These are phyloP conservation scores for Entophlyctis helioformis DNA, from an alignment of 192 early-diverging fungal species.

Conservation along the genomic window DNA sequence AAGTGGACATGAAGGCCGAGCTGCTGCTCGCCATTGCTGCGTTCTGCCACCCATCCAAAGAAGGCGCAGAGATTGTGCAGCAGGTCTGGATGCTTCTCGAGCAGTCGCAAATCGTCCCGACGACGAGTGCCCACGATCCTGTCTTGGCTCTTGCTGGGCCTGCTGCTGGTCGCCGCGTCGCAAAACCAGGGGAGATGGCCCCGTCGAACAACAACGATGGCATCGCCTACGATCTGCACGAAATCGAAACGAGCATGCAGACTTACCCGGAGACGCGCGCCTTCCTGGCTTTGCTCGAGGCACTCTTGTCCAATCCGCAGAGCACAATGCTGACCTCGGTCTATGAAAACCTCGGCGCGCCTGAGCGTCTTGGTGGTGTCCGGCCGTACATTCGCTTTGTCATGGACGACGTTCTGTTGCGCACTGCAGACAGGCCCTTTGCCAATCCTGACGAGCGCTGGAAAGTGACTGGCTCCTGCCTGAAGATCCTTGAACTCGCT, in stretches of 20 bases:
- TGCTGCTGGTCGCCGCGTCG: too few species aligned
- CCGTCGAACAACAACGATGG: conserved; percentile 18
- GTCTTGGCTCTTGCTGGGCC: too few species aligned
- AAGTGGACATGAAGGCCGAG: conserved; percentile 68
- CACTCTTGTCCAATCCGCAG: too few species aligned
- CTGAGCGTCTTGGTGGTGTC: conserved; percentile 60
- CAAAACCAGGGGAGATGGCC: too few species aligned
- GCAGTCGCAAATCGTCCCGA: conserved; percentile 42
- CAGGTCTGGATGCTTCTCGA: conserved; percentile 77
- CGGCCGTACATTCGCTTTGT: conserved; percentile 67
- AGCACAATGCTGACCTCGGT: too few species aligned
- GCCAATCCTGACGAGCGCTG: conserved; percentile 58
- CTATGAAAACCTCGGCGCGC: conserved; percentile 48
- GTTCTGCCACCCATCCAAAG: conserved; percentile 58
- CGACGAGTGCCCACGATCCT: too few species aligned
- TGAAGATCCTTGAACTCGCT: conserved; percentile 70
- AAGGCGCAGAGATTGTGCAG: conserved; percentile 42
- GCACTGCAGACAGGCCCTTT: conserved; percentile 57
- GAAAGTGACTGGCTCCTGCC: conserved; percentile 58
- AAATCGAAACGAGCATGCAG: conserved; percentile 62
- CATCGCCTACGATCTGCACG: conserved; percentile 68
- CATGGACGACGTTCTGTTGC: conserved; percentile 73
- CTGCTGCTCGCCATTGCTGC: conserved; percentile 69
- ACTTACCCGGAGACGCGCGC: conserved; percentile 81
- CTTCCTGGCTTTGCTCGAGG: conserved; percentile 64